Evolutionary conservation across 23 red algal species (phyloP).

Genomic region (Chondrus crispus): DNA sequence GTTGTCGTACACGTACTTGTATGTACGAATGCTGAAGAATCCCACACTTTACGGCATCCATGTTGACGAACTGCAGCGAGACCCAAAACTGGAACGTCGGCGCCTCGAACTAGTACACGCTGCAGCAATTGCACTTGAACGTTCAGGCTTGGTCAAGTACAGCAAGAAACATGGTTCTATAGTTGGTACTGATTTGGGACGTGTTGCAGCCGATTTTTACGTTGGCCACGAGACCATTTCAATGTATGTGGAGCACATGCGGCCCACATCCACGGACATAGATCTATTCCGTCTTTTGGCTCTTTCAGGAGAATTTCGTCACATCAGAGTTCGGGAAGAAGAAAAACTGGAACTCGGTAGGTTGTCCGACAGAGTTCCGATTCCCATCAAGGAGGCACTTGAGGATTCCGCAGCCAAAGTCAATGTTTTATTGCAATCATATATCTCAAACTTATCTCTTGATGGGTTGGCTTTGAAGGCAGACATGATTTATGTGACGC

Average conservation of each 20-base stretch:
- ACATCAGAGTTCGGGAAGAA: slow-evolving; percentile 85
- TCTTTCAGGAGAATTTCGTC: slow-evolving; percentile 73
- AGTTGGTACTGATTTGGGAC: slow-evolving; percentile 63
- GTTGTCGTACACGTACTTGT: slow-evolving; percentile 87
- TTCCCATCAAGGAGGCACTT: slow-evolving; percentile 70
- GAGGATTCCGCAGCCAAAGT: slow-evolving; percentile 82
- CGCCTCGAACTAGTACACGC: slow-evolving; percentile 63
- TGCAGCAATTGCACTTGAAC: slow-evolving; percentile 61
- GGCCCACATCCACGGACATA: slow-evolving; percentile 35
- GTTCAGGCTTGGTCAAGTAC: slow-evolving; percentile 63
- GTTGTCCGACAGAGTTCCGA: slow-evolving; percentile 63
- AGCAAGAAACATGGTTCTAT: slow-evolving; percentile 51
- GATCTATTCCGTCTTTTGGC: slow-evolving; percentile 78
- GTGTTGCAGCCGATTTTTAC: slow-evolving; percentile 82
- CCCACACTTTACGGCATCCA: slow-evolving; percentile 68
- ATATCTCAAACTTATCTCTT: slow-evolving; percentile 69
- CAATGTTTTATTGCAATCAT: slow-evolving; percentile 78
- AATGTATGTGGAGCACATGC: slow-evolving; percentile 57
- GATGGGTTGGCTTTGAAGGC: slow-evolving; percentile 50
- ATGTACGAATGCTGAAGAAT: slow-evolving; percentile 81
- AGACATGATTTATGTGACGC: slow-evolving; percentile 81
- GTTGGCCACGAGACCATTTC: slow-evolving; percentile 59
- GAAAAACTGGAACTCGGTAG: slow-evolving; percentile 85
- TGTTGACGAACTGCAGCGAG: slow-evolving; percentile 47
- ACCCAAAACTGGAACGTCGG: slow-evolving; percentile 48